Evolutionary conservation across 345 rosid species (phyloP), one percentile per base, ranked within the genome.

Genomic region (Angophora floribunda): DNA sequence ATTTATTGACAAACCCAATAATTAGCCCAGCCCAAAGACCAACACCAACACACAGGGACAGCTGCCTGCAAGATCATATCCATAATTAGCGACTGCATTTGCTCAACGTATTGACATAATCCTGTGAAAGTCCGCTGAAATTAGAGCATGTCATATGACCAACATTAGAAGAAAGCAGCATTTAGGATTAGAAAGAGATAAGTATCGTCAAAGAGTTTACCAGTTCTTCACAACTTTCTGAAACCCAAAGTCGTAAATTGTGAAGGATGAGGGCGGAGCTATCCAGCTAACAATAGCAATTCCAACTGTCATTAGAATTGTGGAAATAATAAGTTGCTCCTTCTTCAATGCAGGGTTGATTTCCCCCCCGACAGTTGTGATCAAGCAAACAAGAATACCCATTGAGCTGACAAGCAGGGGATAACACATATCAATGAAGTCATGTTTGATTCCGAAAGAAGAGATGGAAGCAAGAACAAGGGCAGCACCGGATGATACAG

Each of bases 401-500:
- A 70, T 52, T 7, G 88, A 87, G 52, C 67, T 87, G 45, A 87
- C 52, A 87, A 87, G 85, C 11, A 87, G 51, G 41, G 88, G 88
- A 87, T 50, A 87, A 51, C 88, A 75, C 88, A 87, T 87, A 16
- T 63, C 65, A 51, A 67, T 70, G 85, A 87, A 87, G 59, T 87
- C 67, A 8, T 52, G 85, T 4, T 87, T 11, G 51, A 75, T 87
- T 51, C 85, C 67, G 32, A 87, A 87, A 19, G 88, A 87, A 70
- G 88, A 87, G 85, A 87, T 87, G 85, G 88, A 87, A 75, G 88
- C 88, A 70, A 75, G 85, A 51, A 87, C 88, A 87, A 87, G 85
- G 13, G 88, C 88, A 50, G 85, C 88, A 12, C 88, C 67, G 50
- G 88, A 87, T 47, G 88, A 49, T 87, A 67, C 88, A 21, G 63